These are phyloP conservation scores for Fusarium kyushuense DNA, from an alignment of 2,329 filamentous ascomycete genomes.

Conservation along the genomic window DNA sequence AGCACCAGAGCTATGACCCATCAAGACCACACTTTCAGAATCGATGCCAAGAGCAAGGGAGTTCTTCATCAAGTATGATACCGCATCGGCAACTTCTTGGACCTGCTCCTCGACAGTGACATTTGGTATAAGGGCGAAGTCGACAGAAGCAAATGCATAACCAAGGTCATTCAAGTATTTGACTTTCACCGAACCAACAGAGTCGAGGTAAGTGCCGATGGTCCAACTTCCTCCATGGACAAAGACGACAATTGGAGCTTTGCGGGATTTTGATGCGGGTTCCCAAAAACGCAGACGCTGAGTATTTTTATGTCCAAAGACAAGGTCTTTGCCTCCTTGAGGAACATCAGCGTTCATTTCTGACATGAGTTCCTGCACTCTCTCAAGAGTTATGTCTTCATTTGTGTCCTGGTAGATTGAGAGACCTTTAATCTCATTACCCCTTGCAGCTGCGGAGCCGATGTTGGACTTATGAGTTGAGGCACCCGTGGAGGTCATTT, in stretches of 20 bases:
- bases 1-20: constrained; percentile 20
- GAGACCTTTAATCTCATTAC: background rate
- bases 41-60: rapidly evolving
- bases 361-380: background rate
- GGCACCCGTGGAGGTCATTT: background rate
- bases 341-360: constrained; percentile 6
- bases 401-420: background rate
- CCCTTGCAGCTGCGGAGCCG: background rate
- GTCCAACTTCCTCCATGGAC: constrained; percentile 19
- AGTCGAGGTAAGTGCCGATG: constrained; percentile 12
- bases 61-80: background rate
- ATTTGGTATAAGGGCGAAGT: constrained; percentile 1
- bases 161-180: background rate
- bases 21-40: background rate
- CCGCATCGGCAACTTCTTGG: constrained; percentile 3
- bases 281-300: constrained; percentile 11
- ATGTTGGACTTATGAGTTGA: background rate
- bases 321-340: background rate
- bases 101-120: constrained; percentile 12
- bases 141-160: background rate
- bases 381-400: constrained; percentile 1
- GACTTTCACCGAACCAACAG: constrained; percentile 9
- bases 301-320: background rate
- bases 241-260: background rate
- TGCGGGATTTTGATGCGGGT: rapidly evolving